Evolutionary conservation across 768 basidiomycete genomes (phyloP).

Genomic region (Lentinus tigrinus): DNA sequence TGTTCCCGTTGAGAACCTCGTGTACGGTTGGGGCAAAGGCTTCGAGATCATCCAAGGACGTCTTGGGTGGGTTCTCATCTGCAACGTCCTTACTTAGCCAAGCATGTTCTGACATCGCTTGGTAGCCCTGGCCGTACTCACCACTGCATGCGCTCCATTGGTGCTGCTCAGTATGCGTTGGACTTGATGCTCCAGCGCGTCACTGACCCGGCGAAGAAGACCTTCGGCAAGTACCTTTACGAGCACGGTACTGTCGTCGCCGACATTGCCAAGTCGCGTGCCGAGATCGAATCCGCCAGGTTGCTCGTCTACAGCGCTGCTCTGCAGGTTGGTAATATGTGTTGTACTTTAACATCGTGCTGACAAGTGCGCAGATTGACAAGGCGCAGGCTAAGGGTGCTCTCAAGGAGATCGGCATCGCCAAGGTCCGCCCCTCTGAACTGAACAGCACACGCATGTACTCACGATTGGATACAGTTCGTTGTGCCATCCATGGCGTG

Average conservation of each 20-base stretch:
- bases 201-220: constrained; percentile 88
- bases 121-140: constrained; percentile 90
- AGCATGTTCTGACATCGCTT: not conserved
- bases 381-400: constrained; percentile 90
- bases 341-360: not conserved
- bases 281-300: constrained; percentile 87
- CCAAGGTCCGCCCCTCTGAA: constrained; percentile 61
- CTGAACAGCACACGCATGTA: not conserved
- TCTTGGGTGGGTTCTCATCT: constrained; percentile 60
- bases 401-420: constrained; percentile 95
- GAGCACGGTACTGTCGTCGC: constrained; percentile 92
- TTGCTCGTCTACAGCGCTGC: constrained; percentile 92
- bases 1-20: constrained; percentile 77
- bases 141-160: constrained; percentile 97
- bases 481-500: constrained; percentile 91
- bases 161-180: constrained; percentile 79
- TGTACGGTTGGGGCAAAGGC: constrained; percentile 92
- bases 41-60: constrained; percentile 99
- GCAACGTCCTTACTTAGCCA: not conserved
- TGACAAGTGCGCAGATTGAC: constrained; percentile 63
- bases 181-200: constrained; percentile 88
- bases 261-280: constrained; percentile 89
- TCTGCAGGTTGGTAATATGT: constrained; percentile 51
- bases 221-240: constrained; percentile 89
- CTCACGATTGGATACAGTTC: constrained; percentile 51